Evolutionary conservation across 208 protist species (phyloP), one percentile per base, ranked within the genome.

Genomic region (Acanthamoeba royreba): DNA sequence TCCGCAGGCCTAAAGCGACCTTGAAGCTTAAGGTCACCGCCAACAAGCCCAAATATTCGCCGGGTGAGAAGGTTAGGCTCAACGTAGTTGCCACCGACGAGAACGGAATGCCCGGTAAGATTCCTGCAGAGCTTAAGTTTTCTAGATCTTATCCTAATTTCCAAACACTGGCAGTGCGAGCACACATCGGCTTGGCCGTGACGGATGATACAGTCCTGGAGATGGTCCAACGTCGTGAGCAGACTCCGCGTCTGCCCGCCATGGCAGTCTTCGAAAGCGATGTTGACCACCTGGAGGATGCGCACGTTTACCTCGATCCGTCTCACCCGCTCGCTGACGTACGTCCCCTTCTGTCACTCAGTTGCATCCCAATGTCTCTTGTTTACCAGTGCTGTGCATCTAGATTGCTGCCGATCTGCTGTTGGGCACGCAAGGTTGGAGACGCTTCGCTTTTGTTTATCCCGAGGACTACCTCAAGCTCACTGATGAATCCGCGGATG

Each of bases 351-450:
- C n/a, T n/a, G n/a, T n/a, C n/a, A n/a, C n/a, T n/a, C n/a, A n/a
- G n/a, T n/a, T n/a, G n/a, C n/a, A n/a, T n/a, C n/a, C n/a, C n/a
- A n/a, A n/a, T n/a, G n/a, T n/a, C n/a, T n/a, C n/a, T n/a, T n/a
- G n/a, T n/a, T n/a, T n/a, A n/a, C n/a, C n/a, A n/a, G n/a, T n/a
- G n/a, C n/a, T n/a, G n/a, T 7, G 55, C n/a, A 66, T n/a, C n/a
- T n/a, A 66, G 55, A 28, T 45, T 17, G 61, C 35, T 19, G n/a
- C 28, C 28, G 88, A 92, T 86, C 55, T 92, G 0, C 5, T 92
- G 35, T 45, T 92, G 49, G 88, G 88, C 28, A 92, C 88, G n/a
- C 88, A 92, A 25, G 88, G 88, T 7, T 92, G 88, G 88, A 74
- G 88, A 40, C 46, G 88, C 46, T 92, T 92, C 38, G 53, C 79